Evolutionary conservation across 768 basidiomycete species (phyloP).

Genomic region (Suillus weaverae): DNA sequence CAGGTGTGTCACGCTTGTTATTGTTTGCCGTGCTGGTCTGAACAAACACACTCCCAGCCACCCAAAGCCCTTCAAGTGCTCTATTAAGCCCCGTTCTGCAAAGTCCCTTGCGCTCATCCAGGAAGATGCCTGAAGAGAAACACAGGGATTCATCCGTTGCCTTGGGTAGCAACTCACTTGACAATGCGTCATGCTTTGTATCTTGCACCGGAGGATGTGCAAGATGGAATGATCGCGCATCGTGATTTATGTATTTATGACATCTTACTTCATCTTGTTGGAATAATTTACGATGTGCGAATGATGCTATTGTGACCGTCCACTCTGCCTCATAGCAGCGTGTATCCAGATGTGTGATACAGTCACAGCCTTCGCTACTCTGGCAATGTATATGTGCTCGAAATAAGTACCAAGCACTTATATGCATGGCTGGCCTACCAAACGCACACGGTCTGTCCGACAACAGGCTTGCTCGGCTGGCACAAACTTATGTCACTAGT

Average conservation of each 20-base stretch:
- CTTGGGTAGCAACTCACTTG: background rate
- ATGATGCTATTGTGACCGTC: background rate
- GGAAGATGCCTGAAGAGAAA: conserved; percentile 6
- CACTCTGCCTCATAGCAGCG: background rate
- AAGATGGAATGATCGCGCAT: background rate
- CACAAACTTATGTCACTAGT: too few species aligned
- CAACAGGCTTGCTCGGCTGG: background rate
- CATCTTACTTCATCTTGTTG: conserved; percentile 4
- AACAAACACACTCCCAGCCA: background rate
- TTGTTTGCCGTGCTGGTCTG: background rate
- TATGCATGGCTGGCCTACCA: background rate
- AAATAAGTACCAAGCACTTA: background rate
- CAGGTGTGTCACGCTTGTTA: conserved; percentile 35
- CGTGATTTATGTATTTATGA: background rate
- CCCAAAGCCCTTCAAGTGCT: conserved; percentile 42
- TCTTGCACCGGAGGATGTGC: background rate
- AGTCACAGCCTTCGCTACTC: background rate
- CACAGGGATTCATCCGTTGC: background rate
- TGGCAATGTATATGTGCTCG: background rate
- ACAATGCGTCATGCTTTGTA: background rate
- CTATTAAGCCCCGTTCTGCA: conserved; percentile 51
- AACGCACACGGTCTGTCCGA: background rate
- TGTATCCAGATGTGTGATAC: background rate
- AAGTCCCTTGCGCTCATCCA: conserved; percentile 48
- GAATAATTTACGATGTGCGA: background rate